Evolutionary conservation across 148 eudicot genomes (phyloP).

Genomic region (Oxyria digyna): DNA sequence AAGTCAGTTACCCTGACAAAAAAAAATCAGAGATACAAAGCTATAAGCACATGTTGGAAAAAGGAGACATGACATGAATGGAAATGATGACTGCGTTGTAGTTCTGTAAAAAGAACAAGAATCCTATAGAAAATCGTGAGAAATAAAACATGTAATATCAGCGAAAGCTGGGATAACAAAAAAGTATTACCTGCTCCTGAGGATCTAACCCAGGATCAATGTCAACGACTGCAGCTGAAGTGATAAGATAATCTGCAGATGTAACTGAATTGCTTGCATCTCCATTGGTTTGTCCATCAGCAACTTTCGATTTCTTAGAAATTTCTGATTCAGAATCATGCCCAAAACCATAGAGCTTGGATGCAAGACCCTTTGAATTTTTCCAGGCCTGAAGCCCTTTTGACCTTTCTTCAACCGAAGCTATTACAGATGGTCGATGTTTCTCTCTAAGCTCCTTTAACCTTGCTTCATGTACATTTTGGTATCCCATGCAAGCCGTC

Average conservation of each 20-base stretch:
- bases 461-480: conserved; percentile 68
- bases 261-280: conserved; percentile 26
- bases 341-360: conserved; percentile 58
- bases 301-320: conserved; percentile 26
- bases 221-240: conserved; percentile 35
- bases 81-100: neutral
- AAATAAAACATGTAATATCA: neutral
- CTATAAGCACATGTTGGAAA: neutral
- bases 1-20: neutral
- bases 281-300: conserved; percentile 41
- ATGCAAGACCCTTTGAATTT: conserved; percentile 61
- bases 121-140: neutral
- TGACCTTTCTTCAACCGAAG: conserved; percentile 69
- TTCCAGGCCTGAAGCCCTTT: conserved; percentile 67
- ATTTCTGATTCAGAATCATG: conserved; percentile 35
- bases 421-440: conserved; percentile 68
- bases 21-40: neutral
- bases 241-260: conserved; percentile 27
- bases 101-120: neutral
- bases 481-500: conserved; percentile 98
- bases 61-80: neutral
- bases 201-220: conserved; percentile 58
- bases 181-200: conserved; percentile 71
- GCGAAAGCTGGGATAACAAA: neutral
- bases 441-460: conserved; percentile 64